Conservation (phyloP, 768 basidiomycete genomes). For the Mycena haematopus region DNA sequence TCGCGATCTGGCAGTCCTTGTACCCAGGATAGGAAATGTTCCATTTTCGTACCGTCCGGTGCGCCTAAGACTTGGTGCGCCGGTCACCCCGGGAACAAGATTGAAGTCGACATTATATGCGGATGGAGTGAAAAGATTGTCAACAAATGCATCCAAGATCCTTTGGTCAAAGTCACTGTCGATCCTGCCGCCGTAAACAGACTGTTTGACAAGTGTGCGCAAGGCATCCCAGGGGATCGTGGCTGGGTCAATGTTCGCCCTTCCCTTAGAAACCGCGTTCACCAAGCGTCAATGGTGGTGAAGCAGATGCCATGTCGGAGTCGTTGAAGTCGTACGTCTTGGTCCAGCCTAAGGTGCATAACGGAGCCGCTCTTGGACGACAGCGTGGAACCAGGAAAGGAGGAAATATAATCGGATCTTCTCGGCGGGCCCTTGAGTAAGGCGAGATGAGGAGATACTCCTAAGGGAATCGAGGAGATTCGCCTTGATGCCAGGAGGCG, state of each 20-base stretch:
- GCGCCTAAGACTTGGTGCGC: conserved; percentile 64
- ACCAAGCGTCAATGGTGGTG: conserved; percentile 93
- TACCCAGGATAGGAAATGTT: conserved; percentile 92
- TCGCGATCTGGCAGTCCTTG: conserved; percentile 89
- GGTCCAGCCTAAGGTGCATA: conserved; percentile 96
- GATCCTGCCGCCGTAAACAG: conserved; percentile 92
- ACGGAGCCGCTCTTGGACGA: conserved; percentile 94
- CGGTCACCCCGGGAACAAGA: conserved; percentile 72
- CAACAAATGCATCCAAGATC: conserved; percentile 93
- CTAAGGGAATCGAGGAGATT: conserved; percentile 91
- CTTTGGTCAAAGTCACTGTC: conserved; percentile 96
- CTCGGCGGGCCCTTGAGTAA: conserved; percentile 89
- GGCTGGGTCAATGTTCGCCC: conserved; percentile 90
- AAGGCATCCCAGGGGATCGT: conserved; percentile 95
- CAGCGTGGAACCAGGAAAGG: conserved; percentile 98
- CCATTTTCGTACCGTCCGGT: conserved; percentile 92
- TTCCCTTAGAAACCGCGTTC: conserved; percentile 77
- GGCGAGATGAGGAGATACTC: conserved; percentile 70
- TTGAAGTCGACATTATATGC: conserved; percentile 96
- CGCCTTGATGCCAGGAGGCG: conserved; percentile 95
- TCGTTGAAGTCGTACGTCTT: conserved; percentile 99
- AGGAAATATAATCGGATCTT: conserved; percentile 94
- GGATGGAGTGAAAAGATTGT: conserved; percentile 81
- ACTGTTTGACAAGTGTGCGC: conserved; percentile 92
- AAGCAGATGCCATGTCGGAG: conserved; percentile 96